Conservation (phyloP, 768 basidiomycete species). For the Suillus placidus region DNA sequence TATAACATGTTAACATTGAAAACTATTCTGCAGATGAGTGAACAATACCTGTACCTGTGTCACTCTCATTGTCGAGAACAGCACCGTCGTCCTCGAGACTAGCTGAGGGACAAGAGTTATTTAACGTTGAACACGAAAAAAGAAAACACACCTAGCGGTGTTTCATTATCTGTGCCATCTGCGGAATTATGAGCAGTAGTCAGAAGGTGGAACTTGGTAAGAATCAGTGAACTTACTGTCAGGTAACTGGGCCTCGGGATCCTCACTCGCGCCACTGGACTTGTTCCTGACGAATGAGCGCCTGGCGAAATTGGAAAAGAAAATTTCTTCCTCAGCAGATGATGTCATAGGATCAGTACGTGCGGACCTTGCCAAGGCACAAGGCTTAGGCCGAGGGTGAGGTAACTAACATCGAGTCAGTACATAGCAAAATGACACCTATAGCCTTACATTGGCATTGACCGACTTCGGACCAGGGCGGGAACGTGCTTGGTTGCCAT, state of each 20-base stretch:
- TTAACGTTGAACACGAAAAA: neutral
- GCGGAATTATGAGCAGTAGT: neutral
- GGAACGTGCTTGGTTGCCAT: neutral
- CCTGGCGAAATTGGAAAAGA: neutral
- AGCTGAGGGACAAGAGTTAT: neutral
- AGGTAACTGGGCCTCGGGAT: neutral
- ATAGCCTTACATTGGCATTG: neutral
- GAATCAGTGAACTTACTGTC: neutral
- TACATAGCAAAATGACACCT: neutral
- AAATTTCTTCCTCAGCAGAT: neutral
- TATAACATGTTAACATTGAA: no score
- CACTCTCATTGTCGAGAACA: neutral
- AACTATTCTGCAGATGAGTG: no score
- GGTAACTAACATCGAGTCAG: neutral
- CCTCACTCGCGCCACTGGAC: neutral
- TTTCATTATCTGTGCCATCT: neutral
- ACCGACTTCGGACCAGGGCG: neutral
- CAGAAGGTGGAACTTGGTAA: conserved; percentile 1
- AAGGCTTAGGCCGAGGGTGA: neutral
- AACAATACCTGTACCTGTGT: neutral
- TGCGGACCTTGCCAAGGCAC: neutral
- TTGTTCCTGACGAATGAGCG: neutral
- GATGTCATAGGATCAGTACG: neutral
- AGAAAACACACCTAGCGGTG: neutral
- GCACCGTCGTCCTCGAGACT: neutral